Evolutionary conservation across 1,139 yeast genomes (phyloP), one percentile per base, ranked within the genome.

Genomic region (Taphrina confusa): DNA sequence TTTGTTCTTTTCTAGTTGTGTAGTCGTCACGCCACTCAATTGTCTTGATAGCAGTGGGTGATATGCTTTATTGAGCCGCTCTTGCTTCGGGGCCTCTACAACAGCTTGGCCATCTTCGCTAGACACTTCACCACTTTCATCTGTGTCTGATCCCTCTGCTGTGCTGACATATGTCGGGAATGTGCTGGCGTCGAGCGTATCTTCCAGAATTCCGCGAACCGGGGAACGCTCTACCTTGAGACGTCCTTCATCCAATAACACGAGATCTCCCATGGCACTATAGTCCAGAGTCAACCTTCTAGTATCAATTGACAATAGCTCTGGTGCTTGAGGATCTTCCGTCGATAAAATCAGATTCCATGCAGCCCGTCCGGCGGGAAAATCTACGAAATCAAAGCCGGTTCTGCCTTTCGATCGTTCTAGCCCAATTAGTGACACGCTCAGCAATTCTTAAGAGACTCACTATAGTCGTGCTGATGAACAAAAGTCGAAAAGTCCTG

Each of bases 181-280:
- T 4, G 42, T 37, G 42, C 42, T 37, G n/a, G 42, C 18, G n/a
- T 37, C 42, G 11, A 37, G 42, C n/a, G 42, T 37, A 25, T 37
- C 42, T 6, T 37, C 42, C 25, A 37, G 23, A 2, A 37, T 37
- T 6, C 42, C 44, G n/a, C 47, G 20, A 27, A 36, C 18, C 31
- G 46, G 30, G 11, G 28, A 31, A 28, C 40, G 20, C 20, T 31
- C 57, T 30, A 12, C 27, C 59, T 25, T 30, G 55, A 30, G 47
- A 11, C 18, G 36, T 12, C 25, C 47, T 25, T 50, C 55, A 27
- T 39, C 58, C 36, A 25, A n/a, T 16, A 18, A 47, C 27, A 23
- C 59, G 52, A 18, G 27, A 22, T 39, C 49, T 20, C 42, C 47
- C 23, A 14, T n/a, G n/a, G 57, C 44, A 16, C 18, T 51, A 45